Percentiles rank a stretch among this genome's conserved stretches.
Evolutionary conservation across 306 rosid species (phyloP).

Genomic region (Senna tora): DNA sequence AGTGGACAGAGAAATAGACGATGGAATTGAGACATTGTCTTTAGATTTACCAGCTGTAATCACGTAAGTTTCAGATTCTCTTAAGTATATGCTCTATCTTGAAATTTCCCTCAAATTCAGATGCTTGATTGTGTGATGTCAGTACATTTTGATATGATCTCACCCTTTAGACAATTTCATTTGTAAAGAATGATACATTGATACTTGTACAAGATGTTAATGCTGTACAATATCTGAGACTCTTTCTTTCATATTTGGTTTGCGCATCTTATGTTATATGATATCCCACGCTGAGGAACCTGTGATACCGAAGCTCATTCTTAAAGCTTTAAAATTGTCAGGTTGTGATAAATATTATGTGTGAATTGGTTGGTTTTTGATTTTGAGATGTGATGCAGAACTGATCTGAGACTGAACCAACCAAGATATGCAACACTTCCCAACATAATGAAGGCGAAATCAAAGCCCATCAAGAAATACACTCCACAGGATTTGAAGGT

Average conservation of each 20-base stretch:
- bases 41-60: slow-evolving; percentile 90
- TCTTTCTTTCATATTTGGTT: too few species aligned
- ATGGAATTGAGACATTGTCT: slow-evolving; percentile 80
- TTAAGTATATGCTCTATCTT: slow-evolving; percentile 1
- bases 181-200: too few species aligned
- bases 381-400: slow-evolving; percentile 53
- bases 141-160: too few species aligned
- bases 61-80: slow-evolving; percentile 64
- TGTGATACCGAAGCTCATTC: too few species aligned
- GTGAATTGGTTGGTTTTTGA: neutral
- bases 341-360: too few species aligned
- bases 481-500: slow-evolving; percentile 78
- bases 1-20: slow-evolving; percentile 93
- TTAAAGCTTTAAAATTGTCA: too few species aligned
- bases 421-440: slow-evolving; percentile 97
- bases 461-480: slow-evolving; percentile 75
- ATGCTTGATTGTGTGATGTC: too few species aligned
- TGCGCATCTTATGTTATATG: too few species aligned
- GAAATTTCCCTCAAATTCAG: neutral
- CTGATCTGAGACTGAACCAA: slow-evolving; percentile 91
- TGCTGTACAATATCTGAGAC: too few species aligned
- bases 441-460: slow-evolving; percentile 96
- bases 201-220: too few species aligned
- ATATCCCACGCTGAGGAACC: too few species aligned
- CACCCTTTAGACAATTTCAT: too few species aligned